Conservation (phyloP, 73 alveolate species). For the Paramecium octaurelia region DNA sequence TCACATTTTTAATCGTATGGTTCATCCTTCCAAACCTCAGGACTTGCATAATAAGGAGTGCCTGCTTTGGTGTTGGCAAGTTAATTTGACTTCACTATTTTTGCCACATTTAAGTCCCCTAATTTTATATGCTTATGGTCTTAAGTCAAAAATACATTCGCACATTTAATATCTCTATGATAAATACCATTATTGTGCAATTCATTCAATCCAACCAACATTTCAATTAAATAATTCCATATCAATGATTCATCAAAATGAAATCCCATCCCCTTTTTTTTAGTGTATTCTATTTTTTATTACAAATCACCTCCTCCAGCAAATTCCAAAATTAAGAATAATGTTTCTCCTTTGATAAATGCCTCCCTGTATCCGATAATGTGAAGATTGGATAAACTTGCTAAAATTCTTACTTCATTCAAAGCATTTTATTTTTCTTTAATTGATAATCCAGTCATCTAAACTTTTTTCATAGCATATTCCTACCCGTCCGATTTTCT, state of each 20-base stretch:
- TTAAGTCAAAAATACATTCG: constrained; percentile 80
- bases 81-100: constrained; percentile 64
- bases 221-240: constrained; percentile 79
- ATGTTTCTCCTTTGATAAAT: constrained; percentile 55
- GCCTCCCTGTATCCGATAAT: constrained; percentile 62
- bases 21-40: constrained; percentile 96
- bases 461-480: constrained; percentile 60
- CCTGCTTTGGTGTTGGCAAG: constrained; percentile 83
- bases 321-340: constrained; percentile 73
- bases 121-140: constrained; percentile 71
- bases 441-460: constrained; percentile 33
- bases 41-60: constrained; percentile 88
- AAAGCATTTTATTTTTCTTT: constrained; percentile 62
- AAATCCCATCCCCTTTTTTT: constrained; percentile 49
- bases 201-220: constrained; percentile 83
- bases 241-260: constrained; percentile 66
- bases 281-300: constrained; percentile 66
- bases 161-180: constrained; percentile 92
- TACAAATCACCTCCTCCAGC: constrained; percentile 85
- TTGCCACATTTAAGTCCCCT: constrained; percentile 82
- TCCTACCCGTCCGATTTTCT: constrained; percentile 52
- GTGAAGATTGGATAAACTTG: constrained; percentile 32
- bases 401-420: constrained; percentile 63
- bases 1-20: constrained; percentile 94
- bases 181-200: constrained; percentile 84